Conservation (phyloP, 768 basidiomycete genomes). For the Pleurotus ostreatus region DNA sequence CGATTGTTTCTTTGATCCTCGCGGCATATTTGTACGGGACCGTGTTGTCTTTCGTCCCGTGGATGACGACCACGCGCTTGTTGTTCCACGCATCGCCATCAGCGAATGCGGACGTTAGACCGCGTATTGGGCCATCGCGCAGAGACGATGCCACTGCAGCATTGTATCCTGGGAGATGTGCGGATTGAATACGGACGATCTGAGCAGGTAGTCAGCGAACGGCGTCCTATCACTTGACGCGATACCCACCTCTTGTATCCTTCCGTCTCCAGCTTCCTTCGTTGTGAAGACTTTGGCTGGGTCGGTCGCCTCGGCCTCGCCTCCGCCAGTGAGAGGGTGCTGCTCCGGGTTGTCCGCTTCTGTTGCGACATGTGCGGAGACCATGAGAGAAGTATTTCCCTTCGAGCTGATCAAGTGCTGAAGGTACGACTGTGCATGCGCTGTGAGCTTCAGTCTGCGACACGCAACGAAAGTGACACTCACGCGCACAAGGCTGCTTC, state of each 20-base stretch:
- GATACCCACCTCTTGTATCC: not conserved
- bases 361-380: not conserved
- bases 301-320: not conserved
- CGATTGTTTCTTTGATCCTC: conserved; percentile 25
- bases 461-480: conserved; percentile 13
- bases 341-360: not conserved
- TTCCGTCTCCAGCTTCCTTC: not conserved
- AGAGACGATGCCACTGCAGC: conserved; percentile 74
- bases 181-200: conserved; percentile 77
- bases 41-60: conserved; percentile 59
- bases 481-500: conserved; percentile 60
- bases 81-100: conserved; percentile 43
- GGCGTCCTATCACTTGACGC: too few relatives aligned
- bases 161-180: conserved; percentile 72
- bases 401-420: not conserved
- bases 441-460: too few relatives aligned
- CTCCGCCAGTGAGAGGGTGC: not conserved
- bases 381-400: conserved; percentile 8
- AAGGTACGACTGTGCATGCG: not conserved
- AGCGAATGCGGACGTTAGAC: conserved; percentile 50
- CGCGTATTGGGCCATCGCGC: conserved; percentile 68
- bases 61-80: conserved; percentile 40
- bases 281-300: not conserved
- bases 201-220: conserved; percentile 18
- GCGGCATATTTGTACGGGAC: conserved; percentile 53